Evolutionary conservation across 2,329 filamentous ascomycete genomes (phyloP).

Genomic region (Botrytis fabae): DNA sequence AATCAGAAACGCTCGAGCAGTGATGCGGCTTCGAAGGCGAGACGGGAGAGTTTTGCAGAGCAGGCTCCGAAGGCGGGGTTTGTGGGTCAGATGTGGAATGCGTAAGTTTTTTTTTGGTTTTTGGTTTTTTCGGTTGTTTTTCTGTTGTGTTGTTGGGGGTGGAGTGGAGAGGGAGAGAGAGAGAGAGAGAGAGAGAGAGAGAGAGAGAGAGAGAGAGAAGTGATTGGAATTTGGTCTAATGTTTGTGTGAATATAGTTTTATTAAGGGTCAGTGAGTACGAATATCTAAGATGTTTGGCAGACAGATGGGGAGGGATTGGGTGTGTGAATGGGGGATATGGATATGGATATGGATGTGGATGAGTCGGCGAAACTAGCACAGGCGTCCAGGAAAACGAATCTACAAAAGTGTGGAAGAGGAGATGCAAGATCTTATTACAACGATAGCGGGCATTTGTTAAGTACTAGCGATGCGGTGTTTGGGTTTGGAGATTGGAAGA

Average conservation of each 20-base stretch:
- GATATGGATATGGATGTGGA: neutral
- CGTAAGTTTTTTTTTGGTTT: conserved; percentile 35
- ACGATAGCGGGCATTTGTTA: neutral
- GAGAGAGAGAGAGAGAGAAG: neutral
- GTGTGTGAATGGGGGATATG: neutral
- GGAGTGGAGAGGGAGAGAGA: neutral
- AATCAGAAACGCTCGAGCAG: conserved; percentile 47
- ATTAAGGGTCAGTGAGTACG: neutral
- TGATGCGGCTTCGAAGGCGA: conserved; percentile 42
- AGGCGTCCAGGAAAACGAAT: neutral
- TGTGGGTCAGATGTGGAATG: conserved; percentile 41
- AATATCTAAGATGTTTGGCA: neutral
- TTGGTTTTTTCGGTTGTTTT: neutral
- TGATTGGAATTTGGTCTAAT: neutral
- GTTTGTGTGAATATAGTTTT: neutral
- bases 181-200: neutral
- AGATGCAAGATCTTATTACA: neutral
- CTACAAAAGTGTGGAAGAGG: neutral
- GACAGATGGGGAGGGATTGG: neutral
- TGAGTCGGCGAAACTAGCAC: neutral
- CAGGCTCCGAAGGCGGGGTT: conserved; percentile 44
- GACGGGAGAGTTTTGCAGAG: conserved; percentile 48
- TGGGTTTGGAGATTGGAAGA: neutral
- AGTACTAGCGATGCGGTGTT: neutral
- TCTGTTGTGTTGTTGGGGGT: neutral